Percentiles rank a stretch among this genome's conserved stretches.
Evolutionary conservation across 345 rosid genomes (phyloP).

Genomic region (Acer campestre): DNA sequence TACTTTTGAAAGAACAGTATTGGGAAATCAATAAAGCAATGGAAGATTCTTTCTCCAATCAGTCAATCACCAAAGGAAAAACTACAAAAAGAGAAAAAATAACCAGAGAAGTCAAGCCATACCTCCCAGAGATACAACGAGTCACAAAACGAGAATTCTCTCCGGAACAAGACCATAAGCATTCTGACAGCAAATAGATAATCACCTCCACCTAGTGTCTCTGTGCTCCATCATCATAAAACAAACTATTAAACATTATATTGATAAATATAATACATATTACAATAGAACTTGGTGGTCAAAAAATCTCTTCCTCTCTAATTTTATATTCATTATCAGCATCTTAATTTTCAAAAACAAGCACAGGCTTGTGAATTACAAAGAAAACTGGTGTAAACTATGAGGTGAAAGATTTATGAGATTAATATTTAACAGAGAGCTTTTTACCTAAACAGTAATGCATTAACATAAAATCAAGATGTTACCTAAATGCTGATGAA

Average conservation of each 20-base stretch:
- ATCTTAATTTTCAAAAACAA: background rate
- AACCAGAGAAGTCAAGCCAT: conserved; percentile 23
- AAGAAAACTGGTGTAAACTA: conserved; percentile 4
- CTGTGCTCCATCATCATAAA: conserved; percentile 42
- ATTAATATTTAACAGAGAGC: background rate
- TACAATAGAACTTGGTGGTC: background rate
- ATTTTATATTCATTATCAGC: background rate
- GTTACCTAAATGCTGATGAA: conserved; percentile 96
- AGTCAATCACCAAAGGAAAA: conserved; percentile 2
- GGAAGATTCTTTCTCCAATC: background rate
- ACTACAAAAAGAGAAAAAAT: background rate
- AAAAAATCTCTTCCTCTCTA: background rate
- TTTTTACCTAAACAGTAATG: background rate
- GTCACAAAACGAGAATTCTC: conserved; percentile 95
- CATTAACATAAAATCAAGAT: conserved; percentile 9
- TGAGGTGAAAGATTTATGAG: conserved; percentile 8
- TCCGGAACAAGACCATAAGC: conserved; percentile 96
- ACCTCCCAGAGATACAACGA: conserved; percentile 99
- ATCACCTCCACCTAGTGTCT: conserved; percentile 94
- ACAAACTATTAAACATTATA: conserved; percentile 6
- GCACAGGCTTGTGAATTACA: background rate
- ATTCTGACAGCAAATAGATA: conserved; percentile 94
- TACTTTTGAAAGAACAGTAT: background rate
- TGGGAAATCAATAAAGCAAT: conserved; percentile 1
- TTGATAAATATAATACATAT: background rate